Base-by-base conservation (phyloP, 768 basidiomycete genomes). In the Hygrophorus russula region DNA sequence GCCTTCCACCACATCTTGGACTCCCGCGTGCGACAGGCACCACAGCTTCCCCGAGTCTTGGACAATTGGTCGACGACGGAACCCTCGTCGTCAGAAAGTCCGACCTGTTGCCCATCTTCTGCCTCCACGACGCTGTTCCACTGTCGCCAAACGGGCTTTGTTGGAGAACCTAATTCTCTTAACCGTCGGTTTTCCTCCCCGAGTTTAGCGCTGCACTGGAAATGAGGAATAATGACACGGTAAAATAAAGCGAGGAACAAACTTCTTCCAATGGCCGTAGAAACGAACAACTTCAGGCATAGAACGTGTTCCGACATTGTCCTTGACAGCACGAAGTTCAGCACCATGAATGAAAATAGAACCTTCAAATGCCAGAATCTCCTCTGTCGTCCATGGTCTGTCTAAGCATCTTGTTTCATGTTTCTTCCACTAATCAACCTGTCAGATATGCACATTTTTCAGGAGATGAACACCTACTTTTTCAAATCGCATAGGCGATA, bases 191-290 rank as follows among this genome's bases (percentile, higher is more conserved):
- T 79, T 56, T 82, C 81, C 57, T 86, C 82, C 27, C 77, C 73
- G 13, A 89, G 69, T 56, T 74, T 82, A 41, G 64, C 60, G 53
- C 85, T 88, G 51, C 12, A 15, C 45, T 33, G 6, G 12, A 24
- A 15, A 40, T 36, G 30, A 48, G 44, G 46, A 49, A 42, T 42
- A 45, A 12, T 37, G n/a, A 42, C 35, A 46, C 14, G 19, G 35
- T 40, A 48, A 24, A 14, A 29, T 3, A 36, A 18, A 17, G 19
- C 44, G 5, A 28, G 36, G 18, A 48, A 36, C 14, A 31, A 53
- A 87, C 88, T 74, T 85, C 67, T 91, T 91, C 88, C 88, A 91
- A 47, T 76, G 80, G 3, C 79, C 82, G 52, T 86, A 91, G 60
- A 80, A 89, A 13, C 86, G 75, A 20, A 91, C 87, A 5, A 89